These are phyloP conservation scores for Penicillium sp. DNA, from an alignment of 2,329 filamentous ascomycete species.

Conservation along the genomic window DNA sequence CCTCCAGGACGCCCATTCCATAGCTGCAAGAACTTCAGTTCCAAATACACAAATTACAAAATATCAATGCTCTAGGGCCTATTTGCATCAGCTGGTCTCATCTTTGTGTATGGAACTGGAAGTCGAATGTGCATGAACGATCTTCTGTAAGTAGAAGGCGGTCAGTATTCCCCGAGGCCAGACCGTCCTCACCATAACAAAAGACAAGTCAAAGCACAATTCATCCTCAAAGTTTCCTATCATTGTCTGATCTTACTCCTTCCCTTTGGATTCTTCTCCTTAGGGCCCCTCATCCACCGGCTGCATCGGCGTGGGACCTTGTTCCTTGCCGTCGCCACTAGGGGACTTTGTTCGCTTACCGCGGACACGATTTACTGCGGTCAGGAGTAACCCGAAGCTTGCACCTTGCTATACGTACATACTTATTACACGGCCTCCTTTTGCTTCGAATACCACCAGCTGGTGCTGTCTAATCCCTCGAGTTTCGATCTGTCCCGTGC, in stretches of 20 bases:
- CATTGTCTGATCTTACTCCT: slow-evolving; percentile 13
- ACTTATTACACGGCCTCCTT: background rate
- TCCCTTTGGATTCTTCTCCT: background rate
- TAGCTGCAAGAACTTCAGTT: too few species aligned
- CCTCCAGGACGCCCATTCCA: too few species aligned
- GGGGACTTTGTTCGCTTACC: slow-evolving; percentile 20
- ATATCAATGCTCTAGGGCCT: too few species aligned
- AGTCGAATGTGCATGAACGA: background rate
- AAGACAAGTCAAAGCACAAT: slow-evolving; percentile 19
- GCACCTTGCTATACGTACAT: slow-evolving; percentile 4
- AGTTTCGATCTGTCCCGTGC: slow-evolving; percentile 3
- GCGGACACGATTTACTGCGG: slow-evolving; percentile 18
- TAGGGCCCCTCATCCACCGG: slow-evolving; percentile 2
- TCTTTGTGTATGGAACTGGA: too few species aligned
- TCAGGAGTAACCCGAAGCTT: slow-evolving; percentile 27
- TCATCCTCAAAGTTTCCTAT: slow-evolving; percentile 12
- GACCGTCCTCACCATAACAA: slow-evolving; percentile 21
- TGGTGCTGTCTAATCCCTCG: background rate
- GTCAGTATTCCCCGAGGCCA: slow-evolving; percentile 17
- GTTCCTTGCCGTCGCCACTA: slow-evolving; percentile 17
- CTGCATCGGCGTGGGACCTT: slow-evolving; percentile 19
- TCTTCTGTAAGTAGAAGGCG: slow-evolving; percentile 17
- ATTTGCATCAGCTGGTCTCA: too few species aligned
- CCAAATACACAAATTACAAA: too few species aligned
- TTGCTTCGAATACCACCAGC: background rate